Conservation (phyloP, 352 stramenopile species). For the Pythium sukuiense region DNA sequence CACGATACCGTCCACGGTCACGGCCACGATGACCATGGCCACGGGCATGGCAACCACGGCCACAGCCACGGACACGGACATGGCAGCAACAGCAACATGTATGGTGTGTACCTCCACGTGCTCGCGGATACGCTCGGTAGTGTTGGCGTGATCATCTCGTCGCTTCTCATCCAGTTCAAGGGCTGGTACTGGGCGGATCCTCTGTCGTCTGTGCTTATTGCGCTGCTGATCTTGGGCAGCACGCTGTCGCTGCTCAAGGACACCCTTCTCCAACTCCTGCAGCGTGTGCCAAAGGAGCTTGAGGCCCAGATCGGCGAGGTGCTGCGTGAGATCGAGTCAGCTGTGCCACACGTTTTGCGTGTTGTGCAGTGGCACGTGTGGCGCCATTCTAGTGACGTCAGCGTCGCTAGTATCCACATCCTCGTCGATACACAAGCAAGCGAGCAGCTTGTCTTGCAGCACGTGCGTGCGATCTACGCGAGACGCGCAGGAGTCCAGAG, state of each 20-base stretch:
- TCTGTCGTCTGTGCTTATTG: conserved; percentile 80
- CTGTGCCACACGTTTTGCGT: conserved; percentile 41
- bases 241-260: conserved; percentile 77
- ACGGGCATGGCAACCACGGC: conserved; percentile 42
- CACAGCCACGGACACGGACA: conserved; percentile 63
- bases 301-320: conserved; percentile 44
- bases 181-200: conserved; percentile 85
- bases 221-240: conserved; percentile 82
- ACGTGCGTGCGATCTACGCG: conserved; percentile 51
- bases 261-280: conserved; percentile 69
- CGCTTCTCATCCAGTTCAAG: conserved; percentile 82
- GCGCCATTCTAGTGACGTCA: conserved; percentile 64
- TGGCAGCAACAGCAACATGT: conserved; percentile 88
- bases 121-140: conserved; percentile 88
- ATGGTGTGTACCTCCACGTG: conserved; percentile 90
- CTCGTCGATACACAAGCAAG: conserved; percentile 44
- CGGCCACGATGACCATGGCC: conserved; percentile 45
- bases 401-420: conserved; percentile 61
- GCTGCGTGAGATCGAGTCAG: conserved; percentile 47
- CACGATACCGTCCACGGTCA: conserved; percentile 87
- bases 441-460: conserved; percentile 57
- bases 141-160: conserved; percentile 88
- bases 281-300: conserved; percentile 62
- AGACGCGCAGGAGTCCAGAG: conserved; percentile 36
- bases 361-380: conserved; percentile 76